A percentile compares a stretch with the other conserved stretches of the same genome.
Conservation (phyloP, 176 grass and related monocot species). For the Carex littledalei region DNA sequence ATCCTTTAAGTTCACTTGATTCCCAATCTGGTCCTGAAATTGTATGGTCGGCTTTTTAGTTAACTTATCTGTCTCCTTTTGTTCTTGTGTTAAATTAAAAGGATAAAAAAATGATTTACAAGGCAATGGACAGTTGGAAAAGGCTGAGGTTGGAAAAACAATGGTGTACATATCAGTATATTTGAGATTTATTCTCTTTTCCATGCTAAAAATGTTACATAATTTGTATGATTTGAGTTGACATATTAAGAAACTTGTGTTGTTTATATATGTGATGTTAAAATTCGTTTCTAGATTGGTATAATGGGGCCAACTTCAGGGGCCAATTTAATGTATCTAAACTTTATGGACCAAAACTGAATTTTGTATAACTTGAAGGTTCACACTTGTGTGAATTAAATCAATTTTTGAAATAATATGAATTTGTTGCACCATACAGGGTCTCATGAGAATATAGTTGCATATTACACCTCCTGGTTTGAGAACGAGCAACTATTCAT, state of each 20-base stretch:
- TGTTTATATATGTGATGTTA: not conserved
- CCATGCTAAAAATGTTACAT: not conserved
- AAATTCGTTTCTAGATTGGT: not conserved
- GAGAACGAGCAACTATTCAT: conserved; percentile 81
- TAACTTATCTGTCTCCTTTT: not conserved
- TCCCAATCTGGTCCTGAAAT: no score
- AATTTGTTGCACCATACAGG: conserved; percentile 33
- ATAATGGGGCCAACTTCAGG: not conserved
- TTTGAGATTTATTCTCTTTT: not conserved
- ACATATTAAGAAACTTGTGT: not conserved
- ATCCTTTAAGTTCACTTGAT: no score
- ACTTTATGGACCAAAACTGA: not conserved
- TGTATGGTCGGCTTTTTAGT: no score
- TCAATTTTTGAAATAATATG: not conserved
- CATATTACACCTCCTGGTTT: conserved; percentile 97
- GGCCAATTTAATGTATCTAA: not conserved
- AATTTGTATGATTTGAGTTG: not conserved
- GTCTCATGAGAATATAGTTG: conserved; percentile 81
- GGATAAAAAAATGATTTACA: not conserved
- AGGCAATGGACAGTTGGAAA: not conserved
- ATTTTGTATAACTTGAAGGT: conserved; percentile 3
- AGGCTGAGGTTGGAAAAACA: not conserved
- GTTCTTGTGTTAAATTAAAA: not conserved
- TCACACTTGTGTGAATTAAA: not conserved
- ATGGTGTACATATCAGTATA: not conserved